phyloP scores from a whole-genome alignment of 2,329 filamentous ascomycete species.

The Mycosphaerella sp. region DNA sequence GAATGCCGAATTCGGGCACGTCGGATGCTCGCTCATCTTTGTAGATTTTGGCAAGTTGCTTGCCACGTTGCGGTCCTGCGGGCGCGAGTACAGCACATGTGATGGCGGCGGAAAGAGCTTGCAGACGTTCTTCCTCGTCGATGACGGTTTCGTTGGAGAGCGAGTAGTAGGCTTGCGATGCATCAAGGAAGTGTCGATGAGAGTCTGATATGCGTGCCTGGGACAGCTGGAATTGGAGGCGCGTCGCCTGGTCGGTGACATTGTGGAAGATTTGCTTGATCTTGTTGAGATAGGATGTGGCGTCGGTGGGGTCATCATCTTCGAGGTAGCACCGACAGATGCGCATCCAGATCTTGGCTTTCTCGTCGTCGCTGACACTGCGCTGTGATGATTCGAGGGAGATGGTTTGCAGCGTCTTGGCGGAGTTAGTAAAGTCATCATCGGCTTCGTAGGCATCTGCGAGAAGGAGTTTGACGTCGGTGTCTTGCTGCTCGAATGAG shows the following conservation, averaged over 20 bases:
- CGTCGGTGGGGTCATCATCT: conserved; percentile 79
- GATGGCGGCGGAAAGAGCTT: conserved; percentile 78
- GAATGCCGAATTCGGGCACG: conserved; percentile 73
- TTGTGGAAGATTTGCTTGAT: conserved; percentile 87
- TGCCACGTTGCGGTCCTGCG: conserved; percentile 76
- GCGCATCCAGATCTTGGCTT: conserved; percentile 81
- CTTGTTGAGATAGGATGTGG: conserved; percentile 85
- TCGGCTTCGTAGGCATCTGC: conserved; percentile 76
- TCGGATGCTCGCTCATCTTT: conserved; percentile 79
- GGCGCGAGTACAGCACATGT: conserved; percentile 89
- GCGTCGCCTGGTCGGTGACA: conserved; percentile 65
- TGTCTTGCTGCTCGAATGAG: conserved; percentile 80
- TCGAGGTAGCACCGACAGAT: conserved; percentile 93
- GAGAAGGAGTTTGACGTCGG: conserved; percentile 69
- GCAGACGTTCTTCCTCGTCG: conserved; percentile 78
- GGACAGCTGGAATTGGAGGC: conserved; percentile 80
- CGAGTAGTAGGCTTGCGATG: conserved; percentile 79
- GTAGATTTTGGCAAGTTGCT: conserved; percentile 75
- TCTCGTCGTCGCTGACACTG: conserved; percentile 72
- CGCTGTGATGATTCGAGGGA: conserved; percentile 85
- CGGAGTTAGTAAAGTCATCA: conserved; percentile 74
- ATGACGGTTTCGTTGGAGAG: conserved; percentile 72
- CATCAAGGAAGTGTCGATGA: conserved; percentile 80
- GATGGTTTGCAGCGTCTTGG: conserved; percentile 71
- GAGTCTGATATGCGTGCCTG: conserved; percentile 92